Conservation (phyloP, 441 rosid species). For the Manihot esculenta region DNA sequence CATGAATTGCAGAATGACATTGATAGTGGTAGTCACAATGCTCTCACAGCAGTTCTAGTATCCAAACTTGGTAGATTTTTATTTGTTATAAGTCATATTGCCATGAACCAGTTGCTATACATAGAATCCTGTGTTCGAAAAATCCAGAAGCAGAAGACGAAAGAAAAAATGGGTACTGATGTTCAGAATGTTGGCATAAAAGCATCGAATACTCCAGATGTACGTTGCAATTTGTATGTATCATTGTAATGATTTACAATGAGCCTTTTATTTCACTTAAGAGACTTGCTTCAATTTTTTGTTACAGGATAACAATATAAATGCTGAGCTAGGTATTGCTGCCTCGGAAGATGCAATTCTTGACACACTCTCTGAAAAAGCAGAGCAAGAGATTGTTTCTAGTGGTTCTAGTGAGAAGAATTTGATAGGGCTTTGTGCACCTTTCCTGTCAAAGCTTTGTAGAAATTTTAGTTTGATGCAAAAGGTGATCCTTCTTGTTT, state of each 20-base stretch:
- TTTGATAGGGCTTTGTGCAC: slow-evolving; percentile 80
- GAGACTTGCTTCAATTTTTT: slow-evolving; percentile 16
- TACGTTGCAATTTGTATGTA: slow-evolving; percentile 25
- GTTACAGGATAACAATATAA: slow-evolving; percentile 71
- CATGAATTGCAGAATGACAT: slow-evolving; percentile 48
- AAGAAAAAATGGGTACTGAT: slow-evolving; percentile 48
- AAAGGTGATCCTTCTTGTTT: slow-evolving; percentile 48
- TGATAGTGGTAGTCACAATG: slow-evolving; percentile 28
- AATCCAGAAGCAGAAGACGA: slow-evolving; percentile 80
- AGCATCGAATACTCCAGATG: slow-evolving; percentile 45
- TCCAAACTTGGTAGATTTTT: slow-evolving; percentile 80
- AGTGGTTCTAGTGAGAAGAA: slow-evolving; percentile 58
- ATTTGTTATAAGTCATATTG: slow-evolving; percentile 80
- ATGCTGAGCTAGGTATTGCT: slow-evolving; percentile 93
- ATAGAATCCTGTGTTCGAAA: slow-evolving; percentile 85
- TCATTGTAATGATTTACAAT: background rate
- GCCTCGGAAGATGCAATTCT: slow-evolving; percentile 93
- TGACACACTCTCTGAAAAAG: slow-evolving; percentile 82
- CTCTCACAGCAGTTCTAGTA: slow-evolving; percentile 60
- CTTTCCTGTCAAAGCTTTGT: slow-evolving; percentile 90
- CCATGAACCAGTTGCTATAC: slow-evolving; percentile 94
- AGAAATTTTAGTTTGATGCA: slow-evolving; percentile 83
- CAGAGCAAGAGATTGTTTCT: slow-evolving; percentile 91
- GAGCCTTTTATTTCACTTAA: background rate
- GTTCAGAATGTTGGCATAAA: slow-evolving; percentile 29